These are phyloP conservation scores for Tephrocybe sp. DNA, from an alignment of 768 basidiomycete genomes.

Conservation along the genomic window DNA sequence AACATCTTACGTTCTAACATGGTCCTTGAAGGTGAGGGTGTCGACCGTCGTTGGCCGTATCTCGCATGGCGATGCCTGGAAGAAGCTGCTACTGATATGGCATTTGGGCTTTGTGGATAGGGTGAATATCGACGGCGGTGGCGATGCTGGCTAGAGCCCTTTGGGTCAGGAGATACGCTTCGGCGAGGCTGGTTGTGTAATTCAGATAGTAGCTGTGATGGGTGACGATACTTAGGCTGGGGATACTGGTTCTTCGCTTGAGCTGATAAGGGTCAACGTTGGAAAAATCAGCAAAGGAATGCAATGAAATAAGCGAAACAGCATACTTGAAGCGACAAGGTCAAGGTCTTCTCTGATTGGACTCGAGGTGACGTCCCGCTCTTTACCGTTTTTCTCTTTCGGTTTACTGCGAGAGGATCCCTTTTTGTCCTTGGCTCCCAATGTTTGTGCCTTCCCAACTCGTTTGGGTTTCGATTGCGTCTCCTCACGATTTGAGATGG, in stretches of 20 bases:
- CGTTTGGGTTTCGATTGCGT: too few relatives aligned
- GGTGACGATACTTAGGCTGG: slow-evolving; percentile 6
- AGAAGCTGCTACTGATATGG: slow-evolving; percentile 7
- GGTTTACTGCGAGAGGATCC: slow-evolving; percentile 20
- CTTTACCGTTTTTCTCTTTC: slow-evolving; percentile 20
- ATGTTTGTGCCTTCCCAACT: too few relatives aligned
- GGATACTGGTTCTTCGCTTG: slow-evolving; percentile 14
- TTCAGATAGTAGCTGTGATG: slow-evolving; percentile 6
- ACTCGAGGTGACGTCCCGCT: slow-evolving; percentile 9
- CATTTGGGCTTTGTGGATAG: slow-evolving; percentile 20
- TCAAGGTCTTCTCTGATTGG: slow-evolving; percentile 15
- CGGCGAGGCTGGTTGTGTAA: slow-evolving; percentile 1
- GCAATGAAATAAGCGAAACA: not conserved
- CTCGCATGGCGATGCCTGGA: slow-evolving; percentile 5
- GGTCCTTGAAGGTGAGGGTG: slow-evolving; percentile 36
- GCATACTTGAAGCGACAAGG: slow-evolving; percentile 9
- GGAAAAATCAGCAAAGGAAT: not conserved
- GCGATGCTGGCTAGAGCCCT: not conserved
- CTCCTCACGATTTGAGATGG: slow-evolving; percentile 9
- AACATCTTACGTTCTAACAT: slow-evolving; percentile 64
- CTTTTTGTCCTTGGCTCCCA: slow-evolving; percentile 24
- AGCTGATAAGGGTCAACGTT: not conserved
- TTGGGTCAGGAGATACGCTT: slow-evolving; percentile 3
- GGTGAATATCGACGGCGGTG: slow-evolving; percentile 35
- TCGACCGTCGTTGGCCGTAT: slow-evolving; percentile 16